Evolutionary conservation across 148 eudicot species (phyloP).

Genomic region (Vaccinium vitisidaea): DNA sequence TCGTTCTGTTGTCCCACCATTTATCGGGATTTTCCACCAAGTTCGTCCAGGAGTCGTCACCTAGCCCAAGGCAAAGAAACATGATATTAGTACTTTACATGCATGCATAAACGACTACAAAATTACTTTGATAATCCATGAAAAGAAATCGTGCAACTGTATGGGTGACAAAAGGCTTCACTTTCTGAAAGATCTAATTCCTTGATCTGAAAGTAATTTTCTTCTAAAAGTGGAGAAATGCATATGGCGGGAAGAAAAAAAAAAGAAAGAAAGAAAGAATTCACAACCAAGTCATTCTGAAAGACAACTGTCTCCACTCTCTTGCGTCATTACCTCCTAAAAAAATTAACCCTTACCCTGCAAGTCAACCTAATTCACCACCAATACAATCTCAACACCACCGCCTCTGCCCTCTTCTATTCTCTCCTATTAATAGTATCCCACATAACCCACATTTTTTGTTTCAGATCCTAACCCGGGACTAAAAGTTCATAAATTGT

Average conservation of each 20-base stretch:
- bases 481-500: neutral
- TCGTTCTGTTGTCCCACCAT: conserved; percentile 57
- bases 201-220: neutral
- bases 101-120: neutral
- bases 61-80: conserved; percentile 5
- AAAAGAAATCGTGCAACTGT: neutral
- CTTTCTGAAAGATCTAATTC: neutral
- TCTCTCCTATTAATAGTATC: neutral
- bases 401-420: neutral
- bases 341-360: neutral
- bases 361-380: neutral
- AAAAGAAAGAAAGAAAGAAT: no score
- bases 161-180: neutral
- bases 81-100: neutral
- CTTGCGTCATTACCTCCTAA: neutral
- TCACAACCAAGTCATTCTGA: neutral
- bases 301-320: neutral
- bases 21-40: conserved; percentile 44
- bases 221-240: neutral
- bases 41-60: conserved; percentile 36
- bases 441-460: neutral
- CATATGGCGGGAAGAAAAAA: neutral
- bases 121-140: neutral
- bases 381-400: neutral
- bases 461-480: neutral